These are phyloP conservation scores for Erodium texanum DNA, from an alignment of 441 rosid genomes.

Conservation along the genomic window DNA sequence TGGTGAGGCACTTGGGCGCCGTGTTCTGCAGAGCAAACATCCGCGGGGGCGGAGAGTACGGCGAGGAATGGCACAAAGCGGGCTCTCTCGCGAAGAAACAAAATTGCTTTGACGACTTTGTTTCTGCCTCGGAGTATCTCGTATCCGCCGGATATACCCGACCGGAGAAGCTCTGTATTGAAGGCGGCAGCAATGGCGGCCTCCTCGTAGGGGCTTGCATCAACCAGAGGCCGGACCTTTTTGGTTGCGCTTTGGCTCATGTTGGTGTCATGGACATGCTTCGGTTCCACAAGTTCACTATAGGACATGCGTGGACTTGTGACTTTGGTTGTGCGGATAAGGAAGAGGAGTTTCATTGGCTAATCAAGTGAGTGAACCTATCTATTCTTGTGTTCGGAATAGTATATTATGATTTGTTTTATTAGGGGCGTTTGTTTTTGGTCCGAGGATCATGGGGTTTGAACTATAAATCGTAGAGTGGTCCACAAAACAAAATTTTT, in stretches of 20 bases:
- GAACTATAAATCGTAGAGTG: no score
- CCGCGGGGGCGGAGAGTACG: slow-evolving; percentile 97
- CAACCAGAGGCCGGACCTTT: slow-evolving; percentile 97
- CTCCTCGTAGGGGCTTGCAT: slow-evolving; percentile 91
- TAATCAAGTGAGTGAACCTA: slow-evolving; percentile 55
- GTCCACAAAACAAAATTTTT: no score
- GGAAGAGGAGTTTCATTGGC: slow-evolving; percentile 79
- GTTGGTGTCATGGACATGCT: slow-evolving; percentile 99
- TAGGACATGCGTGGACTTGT: slow-evolving; percentile 96
- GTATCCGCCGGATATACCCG: slow-evolving; percentile 72
- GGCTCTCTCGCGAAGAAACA: slow-evolving; percentile 80
- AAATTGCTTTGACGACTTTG: slow-evolving; percentile 88
- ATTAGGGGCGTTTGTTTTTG: no score
- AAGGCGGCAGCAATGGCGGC: slow-evolving; percentile 98
- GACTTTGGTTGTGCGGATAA: slow-evolving; percentile 86
- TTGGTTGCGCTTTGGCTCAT: slow-evolving; percentile 95
- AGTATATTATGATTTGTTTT: not conserved
- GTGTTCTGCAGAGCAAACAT: slow-evolving; percentile 76
- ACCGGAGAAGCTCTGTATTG: slow-evolving; percentile 68
- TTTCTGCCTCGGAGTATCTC: slow-evolving; percentile 69
- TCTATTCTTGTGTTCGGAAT: no score
- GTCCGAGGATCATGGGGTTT: no score
- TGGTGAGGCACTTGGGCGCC: slow-evolving; percentile 63
- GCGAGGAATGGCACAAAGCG: slow-evolving; percentile 94
- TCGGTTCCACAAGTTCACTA: slow-evolving; percentile 88